These are phyloP conservation scores for Astragalus glycyphyllos DNA, from an alignment of 306 rosid species.

Conservation along the genomic window DNA sequence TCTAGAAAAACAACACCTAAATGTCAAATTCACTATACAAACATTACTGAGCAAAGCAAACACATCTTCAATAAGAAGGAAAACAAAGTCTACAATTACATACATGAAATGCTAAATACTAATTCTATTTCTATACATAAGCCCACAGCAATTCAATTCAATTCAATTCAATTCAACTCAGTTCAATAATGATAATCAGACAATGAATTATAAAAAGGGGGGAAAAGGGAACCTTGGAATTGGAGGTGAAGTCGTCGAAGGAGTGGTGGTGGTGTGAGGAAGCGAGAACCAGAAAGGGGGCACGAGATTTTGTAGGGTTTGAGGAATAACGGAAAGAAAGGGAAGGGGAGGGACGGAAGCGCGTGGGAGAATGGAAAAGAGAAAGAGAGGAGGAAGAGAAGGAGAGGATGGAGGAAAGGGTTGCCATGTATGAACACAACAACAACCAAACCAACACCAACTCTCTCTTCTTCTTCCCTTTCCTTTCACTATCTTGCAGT, in stretches of 20 bases:
- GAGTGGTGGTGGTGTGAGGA: conserved; percentile 57
- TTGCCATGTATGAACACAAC: conserved; percentile 62
- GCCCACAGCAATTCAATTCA: too few relatives aligned
- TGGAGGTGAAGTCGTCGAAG: conserved; percentile 59
- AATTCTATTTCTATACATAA: too few relatives aligned
- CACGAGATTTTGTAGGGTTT: conserved; percentile 41
- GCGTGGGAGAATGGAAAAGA: conserved; percentile 41
- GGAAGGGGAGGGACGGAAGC: conserved; percentile 19
- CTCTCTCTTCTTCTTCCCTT: conserved; percentile 24
- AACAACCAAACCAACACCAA: conserved; percentile 42
- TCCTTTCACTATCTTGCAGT: background rate
- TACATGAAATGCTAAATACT: conserved; percentile 6
- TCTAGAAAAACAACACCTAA: conserved; percentile 50
- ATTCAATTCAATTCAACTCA: background rate
- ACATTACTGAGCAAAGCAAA: conserved; percentile 28
- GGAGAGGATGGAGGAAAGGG: conserved; percentile 70
- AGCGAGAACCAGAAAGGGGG: conserved; percentile 56
- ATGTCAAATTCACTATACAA: conserved; percentile 34
- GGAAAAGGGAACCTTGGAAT: conserved; percentile 50
- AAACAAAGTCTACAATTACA: background rate
- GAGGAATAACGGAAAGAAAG: conserved; percentile 23
- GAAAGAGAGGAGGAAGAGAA: conserved; percentile 59
- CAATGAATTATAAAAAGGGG: background rate
- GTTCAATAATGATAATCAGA: background rate
- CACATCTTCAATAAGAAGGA: background rate